Base-by-base conservation (phyloP, 768 basidiomycete species). In the Lactifluus volemus region DNA sequence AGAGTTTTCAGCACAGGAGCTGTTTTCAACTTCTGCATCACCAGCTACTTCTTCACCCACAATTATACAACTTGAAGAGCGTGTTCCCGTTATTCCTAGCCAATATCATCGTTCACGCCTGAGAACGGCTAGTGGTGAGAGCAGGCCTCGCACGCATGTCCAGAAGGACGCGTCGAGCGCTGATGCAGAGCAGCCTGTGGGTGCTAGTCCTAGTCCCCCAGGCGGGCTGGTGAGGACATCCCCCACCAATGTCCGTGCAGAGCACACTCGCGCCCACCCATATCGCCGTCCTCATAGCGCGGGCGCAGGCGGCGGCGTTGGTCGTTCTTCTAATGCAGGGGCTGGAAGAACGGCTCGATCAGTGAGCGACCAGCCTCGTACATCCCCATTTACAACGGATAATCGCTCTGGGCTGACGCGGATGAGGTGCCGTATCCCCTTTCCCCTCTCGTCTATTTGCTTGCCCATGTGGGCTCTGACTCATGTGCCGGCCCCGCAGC, bases 41-140 rank as follows among this genome's bases (percentile, higher is more conserved):
- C 41, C 64, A 21, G 39, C 60, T 30, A 49, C 48, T 48, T 41
- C 49, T 45, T 59, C 64, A 29, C 64, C 64, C 15, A 39, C 59
- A 9, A 59, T 66, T 45, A 66, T 66, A 48, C 65, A 60, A 42
- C 63, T 66, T 39, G 63, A 66, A 55, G 65, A 66, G 53, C 63
- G 65, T 49, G 30, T 64, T 51, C 63, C 65, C 41, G 59, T 63
- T 47, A 53, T 65, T 53, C 58, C 51, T 50, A 64, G 64, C 55
- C 65, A 65, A 52, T 57, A 61, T 58, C 63, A 60, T 48, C 63
- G 58, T 49, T 59, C 54, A 60, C 59, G 63, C 55, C 41, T 57
- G 38, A 38, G 58, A 47, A 48, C 59, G 38, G 32, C 54, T 15
- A 59, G 60, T 44, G 59, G 57, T 58, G 65, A 64, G 65, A 64